phyloP scores from a whole-genome alignment of 2,329 filamentous ascomycete species.

The Parastagonospora nodorum region DNA sequence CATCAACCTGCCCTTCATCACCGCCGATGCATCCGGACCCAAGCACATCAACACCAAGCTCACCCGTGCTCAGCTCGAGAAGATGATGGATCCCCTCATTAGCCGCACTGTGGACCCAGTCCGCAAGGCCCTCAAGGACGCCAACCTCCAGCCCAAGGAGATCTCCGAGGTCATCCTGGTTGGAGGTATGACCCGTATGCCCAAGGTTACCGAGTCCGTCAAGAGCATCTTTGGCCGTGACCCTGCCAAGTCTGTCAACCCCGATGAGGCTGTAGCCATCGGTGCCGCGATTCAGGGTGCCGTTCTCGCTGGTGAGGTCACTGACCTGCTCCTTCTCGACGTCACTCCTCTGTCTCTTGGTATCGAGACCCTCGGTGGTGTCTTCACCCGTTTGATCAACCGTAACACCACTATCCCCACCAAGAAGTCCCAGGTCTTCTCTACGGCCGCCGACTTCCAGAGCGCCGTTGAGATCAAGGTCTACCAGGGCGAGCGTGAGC shows the following conservation, averaged over 20 bases:
- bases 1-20: conserved; percentile 99
- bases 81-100: conserved; percentile 89
- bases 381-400: conserved; percentile 98
- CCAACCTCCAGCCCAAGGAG: conserved; percentile 85
- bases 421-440: conserved; percentile 99
- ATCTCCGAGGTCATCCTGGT: conserved; percentile 98
- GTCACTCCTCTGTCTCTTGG: conserved; percentile 95
- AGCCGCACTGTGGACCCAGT: conserved; percentile 86
- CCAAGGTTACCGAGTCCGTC: conserved; percentile 94
- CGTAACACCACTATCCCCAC: conserved; percentile 98
- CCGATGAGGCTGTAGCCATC: conserved; percentile 96
- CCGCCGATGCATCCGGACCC: conserved; percentile 89
- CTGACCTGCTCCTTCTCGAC: conserved; percentile 91
- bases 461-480: conserved; percentile 99
- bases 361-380: conserved; percentile 97
- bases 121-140: conserved; percentile 96
- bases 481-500: conserved; percentile 99
- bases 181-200: conserved; percentile 99
- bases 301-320: conserved; percentile 94
- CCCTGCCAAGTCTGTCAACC: conserved; percentile 97
- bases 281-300: conserved; percentile 97
- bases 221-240: conserved; percentile 97
- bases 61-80: conserved; percentile 88
- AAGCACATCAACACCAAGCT: conserved; percentile 99
- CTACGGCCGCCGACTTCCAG: conserved; percentile 96